Evolutionary conservation across 495 filamentous ascomycete species (phyloP).

Genomic region (Letharia lupina): DNA sequence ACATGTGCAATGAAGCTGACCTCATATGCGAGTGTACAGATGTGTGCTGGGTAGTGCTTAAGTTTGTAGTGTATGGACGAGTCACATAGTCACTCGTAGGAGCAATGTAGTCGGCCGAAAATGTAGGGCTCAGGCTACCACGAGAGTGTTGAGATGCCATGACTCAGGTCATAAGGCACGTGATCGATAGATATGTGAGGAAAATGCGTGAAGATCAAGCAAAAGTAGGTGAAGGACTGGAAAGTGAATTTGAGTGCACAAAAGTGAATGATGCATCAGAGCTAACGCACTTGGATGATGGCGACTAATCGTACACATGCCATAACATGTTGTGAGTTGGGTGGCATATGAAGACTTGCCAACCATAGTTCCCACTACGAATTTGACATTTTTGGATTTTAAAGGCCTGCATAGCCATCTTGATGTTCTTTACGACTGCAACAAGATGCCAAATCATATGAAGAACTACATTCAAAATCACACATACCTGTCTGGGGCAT

Average conservation of each 20-base stretch:
- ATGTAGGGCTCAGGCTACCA: background rate
- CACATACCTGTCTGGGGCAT: constrained; percentile 14
- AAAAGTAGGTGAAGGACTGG: background rate
- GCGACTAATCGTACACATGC: background rate
- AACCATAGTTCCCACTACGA: too few relatives aligned
- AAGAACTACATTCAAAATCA: too few relatives aligned
- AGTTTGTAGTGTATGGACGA: background rate
- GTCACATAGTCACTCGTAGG: background rate
- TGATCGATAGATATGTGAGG: background rate
- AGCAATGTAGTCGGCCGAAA: background rate
- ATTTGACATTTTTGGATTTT: background rate
- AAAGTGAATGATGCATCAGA: background rate
- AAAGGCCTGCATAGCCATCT: background rate
- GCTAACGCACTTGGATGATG: background rate
- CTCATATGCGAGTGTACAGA: constrained; percentile 8
- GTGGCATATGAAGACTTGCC: background rate
- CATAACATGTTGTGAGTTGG: background rate
- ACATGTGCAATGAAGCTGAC: background rate
- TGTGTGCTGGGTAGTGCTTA: background rate
- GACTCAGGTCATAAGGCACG: background rate
- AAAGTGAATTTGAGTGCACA: background rate
- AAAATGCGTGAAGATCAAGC: background rate
- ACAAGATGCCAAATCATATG: background rate
- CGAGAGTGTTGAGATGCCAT: background rate
- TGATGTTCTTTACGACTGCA: background rate